These are phyloP conservation scores for Penicillium pancosmium DNA, from an alignment of 495 filamentous ascomycete species.

Conservation along the genomic window DNA sequence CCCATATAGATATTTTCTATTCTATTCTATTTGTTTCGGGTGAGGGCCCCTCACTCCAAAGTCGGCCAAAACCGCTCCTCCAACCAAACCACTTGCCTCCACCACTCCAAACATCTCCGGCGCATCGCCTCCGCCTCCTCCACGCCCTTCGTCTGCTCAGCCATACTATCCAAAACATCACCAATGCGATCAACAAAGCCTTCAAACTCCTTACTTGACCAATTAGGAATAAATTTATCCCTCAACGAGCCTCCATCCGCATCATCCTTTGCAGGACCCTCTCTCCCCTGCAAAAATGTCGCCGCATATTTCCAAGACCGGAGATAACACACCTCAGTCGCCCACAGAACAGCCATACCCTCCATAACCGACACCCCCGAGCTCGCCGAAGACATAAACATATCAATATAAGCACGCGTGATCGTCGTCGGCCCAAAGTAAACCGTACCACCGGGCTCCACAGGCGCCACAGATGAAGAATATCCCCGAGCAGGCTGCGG, in stretches of 20 bases:
- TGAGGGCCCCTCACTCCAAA: background rate
- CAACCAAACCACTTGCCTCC: constrained; percentile 56
- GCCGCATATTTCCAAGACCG: constrained; percentile 61
- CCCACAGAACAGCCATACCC: constrained; percentile 72
- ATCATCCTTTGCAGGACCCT: constrained; percentile 32
- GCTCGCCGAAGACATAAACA: constrained; percentile 55
- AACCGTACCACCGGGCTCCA: constrained; percentile 13
- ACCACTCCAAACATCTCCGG: constrained; percentile 45
- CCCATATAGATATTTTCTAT: no score
- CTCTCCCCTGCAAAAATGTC: constrained; percentile 28
- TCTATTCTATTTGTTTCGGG: no score
- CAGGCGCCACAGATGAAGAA: constrained; percentile 21
- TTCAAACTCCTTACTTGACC: constrained; percentile 62
- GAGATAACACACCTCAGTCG: constrained; percentile 68
- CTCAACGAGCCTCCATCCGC: constrained; percentile 64
- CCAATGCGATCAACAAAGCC: constrained; percentile 54
- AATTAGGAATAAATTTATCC: constrained; percentile 66
- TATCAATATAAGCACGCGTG: constrained; percentile 55
- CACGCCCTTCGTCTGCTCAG: constrained; percentile 39
- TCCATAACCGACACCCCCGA: constrained; percentile 55
- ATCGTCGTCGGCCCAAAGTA: constrained; percentile 42
- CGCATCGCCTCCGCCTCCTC: constrained; percentile 36
- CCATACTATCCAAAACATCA: constrained; percentile 48
- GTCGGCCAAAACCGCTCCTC: constrained; percentile 49
- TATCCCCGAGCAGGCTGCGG: constrained; percentile 5